Conservation (phyloP, 2,329 filamentous ascomycete genomes). For the Nakataea oryzae region DNA sequence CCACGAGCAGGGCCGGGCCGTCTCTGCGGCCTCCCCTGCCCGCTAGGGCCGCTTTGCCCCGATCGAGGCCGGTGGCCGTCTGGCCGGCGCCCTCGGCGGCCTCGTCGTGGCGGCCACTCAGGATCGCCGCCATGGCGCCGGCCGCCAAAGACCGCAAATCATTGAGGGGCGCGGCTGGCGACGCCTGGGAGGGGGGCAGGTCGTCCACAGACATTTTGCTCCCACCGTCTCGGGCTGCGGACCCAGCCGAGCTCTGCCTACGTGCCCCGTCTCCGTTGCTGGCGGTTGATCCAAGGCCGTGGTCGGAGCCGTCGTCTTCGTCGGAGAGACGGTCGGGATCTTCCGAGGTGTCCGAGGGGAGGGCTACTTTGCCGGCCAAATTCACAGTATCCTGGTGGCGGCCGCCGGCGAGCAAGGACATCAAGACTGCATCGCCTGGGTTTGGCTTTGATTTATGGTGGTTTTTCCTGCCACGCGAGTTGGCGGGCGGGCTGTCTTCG, state of each 20-base stretch:
- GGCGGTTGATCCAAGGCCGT: not conserved
- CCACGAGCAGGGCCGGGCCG: not conserved
- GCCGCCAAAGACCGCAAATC: slow-evolving; percentile 20
- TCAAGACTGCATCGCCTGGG: slow-evolving; percentile 57
- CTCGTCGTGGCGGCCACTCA: slow-evolving; percentile 4
- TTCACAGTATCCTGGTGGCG: slow-evolving; percentile 55
- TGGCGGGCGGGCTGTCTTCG: not conserved
- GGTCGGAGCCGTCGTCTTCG: slow-evolving; percentile 3
- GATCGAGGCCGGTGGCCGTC: slow-evolving; percentile 8
- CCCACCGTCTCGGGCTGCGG: slow-evolving; percentile 10
- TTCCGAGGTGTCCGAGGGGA: slow-evolving; percentile 23
- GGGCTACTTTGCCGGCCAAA: slow-evolving; percentile 39
- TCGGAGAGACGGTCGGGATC: not conserved
- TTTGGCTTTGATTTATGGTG: slow-evolving; percentile 31
- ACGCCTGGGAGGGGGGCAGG: not conserved
- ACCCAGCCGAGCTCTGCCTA: slow-evolving; percentile 1
- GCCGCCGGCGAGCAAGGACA: slow-evolving; percentile 52
- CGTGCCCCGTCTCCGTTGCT: not conserved
- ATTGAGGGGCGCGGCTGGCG: not conserved
- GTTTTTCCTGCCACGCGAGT: not conserved
- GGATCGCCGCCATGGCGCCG: slow-evolving; percentile 16
- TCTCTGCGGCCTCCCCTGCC: not conserved
- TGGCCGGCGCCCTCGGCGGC: not conserved
- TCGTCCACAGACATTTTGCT: slow-evolving; percentile 11
- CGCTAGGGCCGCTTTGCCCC: not conserved